These are phyloP conservation scores for Yamadazyma spencermartinsiae DNA, from an alignment of 1,139 yeast species.

Conservation along the genomic window DNA sequence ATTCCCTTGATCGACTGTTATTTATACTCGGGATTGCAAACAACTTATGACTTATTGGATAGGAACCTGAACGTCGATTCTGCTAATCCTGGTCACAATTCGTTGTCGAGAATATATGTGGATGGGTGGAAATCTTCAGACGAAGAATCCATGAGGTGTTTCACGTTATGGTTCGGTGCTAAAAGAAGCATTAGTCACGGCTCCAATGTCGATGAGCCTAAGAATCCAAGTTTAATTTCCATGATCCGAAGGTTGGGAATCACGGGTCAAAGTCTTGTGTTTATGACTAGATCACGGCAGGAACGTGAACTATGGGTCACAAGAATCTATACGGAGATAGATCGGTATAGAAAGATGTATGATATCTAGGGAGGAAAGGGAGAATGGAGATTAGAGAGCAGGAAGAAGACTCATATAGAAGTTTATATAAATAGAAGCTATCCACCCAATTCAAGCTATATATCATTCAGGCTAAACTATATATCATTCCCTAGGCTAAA, in stretches of 20 bases:
- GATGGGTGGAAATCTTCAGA: slow-evolving; percentile 89
- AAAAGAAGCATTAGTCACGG: slow-evolving; percentile 46
- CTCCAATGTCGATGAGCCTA: slow-evolving; percentile 36
- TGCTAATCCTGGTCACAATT: slow-evolving; percentile 54
- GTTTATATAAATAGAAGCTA: background rate
- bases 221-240: slow-evolving; percentile 44
- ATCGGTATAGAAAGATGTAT: slow-evolving; percentile 38
- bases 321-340: slow-evolving; percentile 62
- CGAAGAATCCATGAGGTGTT: slow-evolving; percentile 69
- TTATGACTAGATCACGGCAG: slow-evolving; percentile 78
- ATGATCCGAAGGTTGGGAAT: slow-evolving; percentile 60
- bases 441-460: no score
- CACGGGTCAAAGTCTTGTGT: slow-evolving; percentile 67
- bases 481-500: no score
- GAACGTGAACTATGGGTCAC: slow-evolving; percentile 86
- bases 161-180: slow-evolving; percentile 81
- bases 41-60: slow-evolving; percentile 56
- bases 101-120: slow-evolving; percentile 68
- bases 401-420: no score
- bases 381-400: no score
- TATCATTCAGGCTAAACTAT: no score
- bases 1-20: slow-evolving; percentile 70
- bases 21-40: slow-evolving; percentile 68
- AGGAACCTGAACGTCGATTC: slow-evolving; percentile 33
- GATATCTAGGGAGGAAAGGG: slow-evolving; percentile 2